A percentile compares a stretch with the other conserved stretches of the same genome.
These are phyloP conservation scores for Mortierella claussenii DNA, from an alignment of 192 early-diverging fungal species.

Conservation along the genomic window DNA sequence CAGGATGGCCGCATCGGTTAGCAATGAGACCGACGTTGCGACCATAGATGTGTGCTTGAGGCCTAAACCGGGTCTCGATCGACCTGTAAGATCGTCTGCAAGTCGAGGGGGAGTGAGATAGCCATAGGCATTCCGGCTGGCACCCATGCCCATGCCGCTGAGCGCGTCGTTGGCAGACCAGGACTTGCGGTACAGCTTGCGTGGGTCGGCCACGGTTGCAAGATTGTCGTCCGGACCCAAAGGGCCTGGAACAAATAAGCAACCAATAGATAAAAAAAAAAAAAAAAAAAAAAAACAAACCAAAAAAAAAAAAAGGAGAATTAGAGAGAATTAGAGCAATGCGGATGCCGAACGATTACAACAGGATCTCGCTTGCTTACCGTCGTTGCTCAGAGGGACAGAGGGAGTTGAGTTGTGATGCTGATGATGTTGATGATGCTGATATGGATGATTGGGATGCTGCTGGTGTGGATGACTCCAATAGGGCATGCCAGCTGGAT, in stretches of 20 bases:
- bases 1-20: conserved; percentile 51
- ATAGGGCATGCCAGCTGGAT: not conserved
- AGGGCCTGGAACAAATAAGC: not conserved
- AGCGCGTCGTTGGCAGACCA: conserved; percentile 33
- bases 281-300: conserved; percentile 15
- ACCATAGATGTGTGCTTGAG: conserved; percentile 4
- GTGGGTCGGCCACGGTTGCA: no score
- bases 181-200: conserved; percentile 16
- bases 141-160: not conserved
- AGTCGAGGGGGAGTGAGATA: conserved; percentile 33
- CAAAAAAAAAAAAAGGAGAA: not conserved
- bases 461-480: conserved; percentile 7
- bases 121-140: conserved; percentile 7
- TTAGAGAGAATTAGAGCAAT: not conserved
- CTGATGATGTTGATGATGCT: not conserved
- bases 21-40: conserved; percentile 35
- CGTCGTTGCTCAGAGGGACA: no score
- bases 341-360: not conserved
- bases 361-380: no score
- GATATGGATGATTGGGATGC: not conserved
- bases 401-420: conserved; percentile 27
- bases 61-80: not conserved
- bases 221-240: not conserved
- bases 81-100: not conserved
- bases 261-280: not conserved